Evolutionary conservation across 495 filamentous ascomycete genomes (phyloP).

Genomic region (Hyaloscypha hepaticicola): DNA sequence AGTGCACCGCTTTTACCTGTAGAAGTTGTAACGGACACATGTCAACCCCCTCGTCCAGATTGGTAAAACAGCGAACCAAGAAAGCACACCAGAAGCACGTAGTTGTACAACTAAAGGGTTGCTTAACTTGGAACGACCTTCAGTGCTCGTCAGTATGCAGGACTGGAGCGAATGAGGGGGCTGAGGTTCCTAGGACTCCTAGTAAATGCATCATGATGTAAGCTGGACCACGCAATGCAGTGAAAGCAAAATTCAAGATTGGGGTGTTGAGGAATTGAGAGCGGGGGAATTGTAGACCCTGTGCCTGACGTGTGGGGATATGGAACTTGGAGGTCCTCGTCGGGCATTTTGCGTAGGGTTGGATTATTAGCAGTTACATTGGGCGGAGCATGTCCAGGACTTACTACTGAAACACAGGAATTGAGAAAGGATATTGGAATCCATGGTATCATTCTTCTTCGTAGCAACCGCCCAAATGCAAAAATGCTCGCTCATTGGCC

Average conservation of each 20-base stretch:
- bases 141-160: not conserved
- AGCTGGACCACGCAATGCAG: not conserved
- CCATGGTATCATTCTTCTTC: not conserved
- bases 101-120: not conserved
- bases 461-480: not conserved
- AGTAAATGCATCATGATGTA: not conserved
- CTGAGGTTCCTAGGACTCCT: not conserved
- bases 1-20: not conserved
- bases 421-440: not conserved
- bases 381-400: not conserved
- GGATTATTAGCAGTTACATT: not conserved
- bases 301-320: not conserved
- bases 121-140: not conserved
- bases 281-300: not conserved
- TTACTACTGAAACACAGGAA: not conserved
- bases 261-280: not conserved
- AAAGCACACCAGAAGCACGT: too few species aligned
- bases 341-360: not conserved
- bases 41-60: not conserved
- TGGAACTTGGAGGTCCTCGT: not conserved
- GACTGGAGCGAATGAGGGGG: not conserved
- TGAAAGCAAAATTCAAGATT: not conserved
- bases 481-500: not conserved
- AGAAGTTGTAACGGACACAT: not conserved
- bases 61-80: not conserved